These are phyloP conservation scores for Funneliformis caledonium DNA, from an alignment of 371 early-diverging fungal species.

Conservation along the genomic window DNA sequence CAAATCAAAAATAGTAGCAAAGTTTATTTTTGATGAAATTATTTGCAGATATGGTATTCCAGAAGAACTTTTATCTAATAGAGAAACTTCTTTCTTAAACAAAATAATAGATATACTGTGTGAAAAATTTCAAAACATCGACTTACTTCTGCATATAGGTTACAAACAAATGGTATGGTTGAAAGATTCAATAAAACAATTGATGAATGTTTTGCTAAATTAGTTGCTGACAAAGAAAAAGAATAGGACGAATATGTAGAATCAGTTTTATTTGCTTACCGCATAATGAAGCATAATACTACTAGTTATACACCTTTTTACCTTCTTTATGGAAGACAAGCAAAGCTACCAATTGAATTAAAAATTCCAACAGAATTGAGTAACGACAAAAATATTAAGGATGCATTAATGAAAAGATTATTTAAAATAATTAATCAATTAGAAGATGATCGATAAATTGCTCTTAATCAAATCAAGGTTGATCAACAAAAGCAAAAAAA, in stretches of 20 bases:
- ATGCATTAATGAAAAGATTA: not conserved
- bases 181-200: constrained; percentile 44
- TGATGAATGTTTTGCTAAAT: too few relatives aligned
- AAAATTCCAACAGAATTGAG: not conserved
- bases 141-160: not conserved
- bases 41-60: constrained; percentile 46
- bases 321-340: constrained; percentile 38
- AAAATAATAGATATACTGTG: not conserved
- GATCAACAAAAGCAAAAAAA: too few relatives aligned
- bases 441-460: too few relatives aligned
- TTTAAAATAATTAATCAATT: too few relatives aligned
- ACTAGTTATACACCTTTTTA: constrained; percentile 18
- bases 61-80: constrained; percentile 46
- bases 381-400: not conserved
- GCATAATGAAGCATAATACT: not conserved
- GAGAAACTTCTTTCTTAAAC: constrained; percentile 39
- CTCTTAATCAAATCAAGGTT: too few relatives aligned
- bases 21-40: constrained; percentile 49
- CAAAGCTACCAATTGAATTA: not conserved
- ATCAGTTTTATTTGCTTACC: constrained; percentile 24
- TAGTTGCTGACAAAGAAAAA: not conserved
- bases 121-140: not conserved
- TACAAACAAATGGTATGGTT: constrained; percentile 19
- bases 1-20: constrained; percentile 42
- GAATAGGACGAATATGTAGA: constrained; percentile 28